Evolutionary conservation across 2,329 filamentous ascomycete genomes (phyloP).

Genomic region (Hymenotorrendiella dingleyae): DNA sequence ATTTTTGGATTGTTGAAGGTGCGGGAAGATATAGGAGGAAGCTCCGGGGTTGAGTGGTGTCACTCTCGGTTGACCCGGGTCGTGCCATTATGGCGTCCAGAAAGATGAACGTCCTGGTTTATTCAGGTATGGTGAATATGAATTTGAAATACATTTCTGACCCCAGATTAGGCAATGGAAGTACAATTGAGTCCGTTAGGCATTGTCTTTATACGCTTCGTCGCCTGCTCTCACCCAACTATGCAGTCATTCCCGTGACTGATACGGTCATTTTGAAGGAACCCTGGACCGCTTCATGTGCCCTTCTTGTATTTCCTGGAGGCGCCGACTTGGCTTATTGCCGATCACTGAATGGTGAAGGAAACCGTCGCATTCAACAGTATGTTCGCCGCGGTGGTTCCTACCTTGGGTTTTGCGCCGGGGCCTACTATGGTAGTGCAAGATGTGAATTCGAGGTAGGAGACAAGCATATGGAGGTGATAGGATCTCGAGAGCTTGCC

Average conservation of each 20-base stretch:
- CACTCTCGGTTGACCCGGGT: conserved; percentile 21
- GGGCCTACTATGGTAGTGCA: conserved; percentile 80
- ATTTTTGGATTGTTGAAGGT: conserved; percentile 15
- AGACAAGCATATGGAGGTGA: conserved; percentile 72
- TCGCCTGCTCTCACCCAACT: conserved; percentile 79
- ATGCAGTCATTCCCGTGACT: conserved; percentile 83
- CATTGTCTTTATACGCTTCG: conserved; percentile 85
- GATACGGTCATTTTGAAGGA: conserved; percentile 79
- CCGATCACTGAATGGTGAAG: conserved; percentile 76
- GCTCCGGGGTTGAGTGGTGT: neutral
- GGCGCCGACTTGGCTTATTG: conserved; percentile 94
- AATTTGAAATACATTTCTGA: neutral
- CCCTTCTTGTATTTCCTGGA: conserved; percentile 84
- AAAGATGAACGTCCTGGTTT: conserved; percentile 87
- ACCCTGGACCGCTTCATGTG: conserved; percentile 83
- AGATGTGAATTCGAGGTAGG: conserved; percentile 91
- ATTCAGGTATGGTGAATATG: conserved; percentile 58
- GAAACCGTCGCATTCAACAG: conserved; percentile 76
- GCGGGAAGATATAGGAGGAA: neutral
- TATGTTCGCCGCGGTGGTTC: conserved; percentile 80
- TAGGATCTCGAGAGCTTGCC: conserved; percentile 75
- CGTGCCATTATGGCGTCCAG: conserved; percentile 49
- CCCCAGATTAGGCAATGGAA: conserved; percentile 61
- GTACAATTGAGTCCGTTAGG: conserved; percentile 79
- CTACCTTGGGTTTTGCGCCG: conserved; percentile 90